Conservation (phyloP, 768 basidiomycete genomes). For the Pleurotus eryngii region DNA sequence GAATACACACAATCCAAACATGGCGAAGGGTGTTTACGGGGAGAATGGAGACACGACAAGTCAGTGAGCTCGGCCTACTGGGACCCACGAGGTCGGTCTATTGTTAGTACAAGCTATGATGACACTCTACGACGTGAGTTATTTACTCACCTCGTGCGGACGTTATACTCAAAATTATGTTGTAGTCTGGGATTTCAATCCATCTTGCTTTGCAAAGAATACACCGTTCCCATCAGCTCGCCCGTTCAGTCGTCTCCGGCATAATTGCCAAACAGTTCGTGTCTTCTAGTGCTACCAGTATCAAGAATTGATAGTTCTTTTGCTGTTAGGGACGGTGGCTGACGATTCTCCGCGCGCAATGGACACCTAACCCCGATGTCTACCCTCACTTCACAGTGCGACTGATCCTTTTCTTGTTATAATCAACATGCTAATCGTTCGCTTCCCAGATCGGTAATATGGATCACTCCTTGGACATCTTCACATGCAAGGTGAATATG, state of each 20-base stretch:
- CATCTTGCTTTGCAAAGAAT: constrained; percentile 42
- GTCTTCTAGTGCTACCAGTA: background rate
- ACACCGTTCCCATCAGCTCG: constrained; percentile 55
- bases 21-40: constrained; percentile 57
- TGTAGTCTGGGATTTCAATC: constrained; percentile 76
- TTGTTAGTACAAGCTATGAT: constrained; percentile 86
- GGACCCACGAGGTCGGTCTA: constrained; percentile 75
- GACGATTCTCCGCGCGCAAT: constrained; percentile 72
- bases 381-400: constrained; percentile 83
- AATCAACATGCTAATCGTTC: background rate
- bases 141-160: background rate
- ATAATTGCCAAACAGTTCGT: constrained; percentile 80
- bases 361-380: constrained; percentile 73
- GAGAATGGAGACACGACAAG: constrained; percentile 67
- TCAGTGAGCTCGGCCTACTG: constrained; percentile 83
- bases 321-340: constrained; percentile 72
- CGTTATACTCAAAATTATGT: background rate
- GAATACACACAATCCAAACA: constrained; percentile 47
- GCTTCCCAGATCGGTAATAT: constrained; percentile 64
- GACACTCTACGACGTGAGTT: constrained; percentile 67
- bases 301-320: background rate
- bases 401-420: constrained; percentile 1
- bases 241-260: constrained; percentile 60
- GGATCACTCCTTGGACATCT: constrained; percentile 75
- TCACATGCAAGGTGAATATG: constrained; percentile 57